Evolutionary conservation across 768 basidiomycete genomes (phyloP), one percentile per base, ranked within the genome.

Genomic region (Psilocybe subaeruginosa): DNA sequence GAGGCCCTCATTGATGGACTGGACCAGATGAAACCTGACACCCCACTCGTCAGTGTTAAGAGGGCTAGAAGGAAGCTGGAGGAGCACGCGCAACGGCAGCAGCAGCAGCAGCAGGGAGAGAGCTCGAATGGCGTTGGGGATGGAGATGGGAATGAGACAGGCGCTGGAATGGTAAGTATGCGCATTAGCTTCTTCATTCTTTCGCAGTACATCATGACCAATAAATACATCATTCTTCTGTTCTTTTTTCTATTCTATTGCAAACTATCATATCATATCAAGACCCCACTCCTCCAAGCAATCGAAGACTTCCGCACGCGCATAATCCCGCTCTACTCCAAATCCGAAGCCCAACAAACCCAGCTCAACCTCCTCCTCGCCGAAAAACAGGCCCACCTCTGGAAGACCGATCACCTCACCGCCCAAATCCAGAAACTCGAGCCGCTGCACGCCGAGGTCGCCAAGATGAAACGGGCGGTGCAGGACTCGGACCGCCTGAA

Each of bases 271-370:
- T 6, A 52, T 14, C 16, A n/a, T 30, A 39, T 35, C 12, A 51
- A 82, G 81, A 56, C 60, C 3, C 58, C 63, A 47, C 64, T 83
- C 6, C 61, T 77, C n/a, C 61, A 69, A 45, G 77, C 79, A 3
- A 63, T 82, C 4, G 67, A 72, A 27, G 74, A 80, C 52, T 81
- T 83, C 63, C 75, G 73, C 39, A 66, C 74, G 17, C 77, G 80
- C 6, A 77, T 82, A 14, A 66, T 75, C 14, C 82, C 82, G 7
- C 16, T 77, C 1, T 81, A 78, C 56, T 65, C 61, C 30, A 68
- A 63, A 49, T 58, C 72, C 12, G 72, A 76, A 35, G 62, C 58
- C 30, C 76, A 78, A 57, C 59, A 68, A 3, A 61, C 66, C 29
- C 69, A 77, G 39, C 68, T 77, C 29, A 64, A 70, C 7, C 45